These are phyloP conservation scores for Beauveria scarabaeidicola DNA, from an alignment of 2,329 filamentous ascomycete species.

Conservation along the genomic window DNA sequence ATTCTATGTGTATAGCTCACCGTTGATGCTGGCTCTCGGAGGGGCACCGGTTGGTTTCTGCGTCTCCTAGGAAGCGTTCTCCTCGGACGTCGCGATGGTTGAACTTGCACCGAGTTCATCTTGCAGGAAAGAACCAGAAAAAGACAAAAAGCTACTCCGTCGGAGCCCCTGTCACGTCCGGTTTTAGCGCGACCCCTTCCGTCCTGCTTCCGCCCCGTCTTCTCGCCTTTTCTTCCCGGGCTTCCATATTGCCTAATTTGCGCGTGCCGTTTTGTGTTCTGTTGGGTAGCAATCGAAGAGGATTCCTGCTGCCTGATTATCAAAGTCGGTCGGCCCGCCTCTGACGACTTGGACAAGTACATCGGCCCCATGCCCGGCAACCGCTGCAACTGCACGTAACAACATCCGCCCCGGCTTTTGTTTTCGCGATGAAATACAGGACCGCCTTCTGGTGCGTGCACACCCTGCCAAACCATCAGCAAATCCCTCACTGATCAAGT, in stretches of 20 bases:
- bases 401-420: not conserved
- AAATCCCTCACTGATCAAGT: too few relatives aligned
- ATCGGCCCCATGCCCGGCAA: not conserved
- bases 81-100: not conserved
- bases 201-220: not conserved
- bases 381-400: not conserved
- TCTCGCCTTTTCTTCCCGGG: not conserved
- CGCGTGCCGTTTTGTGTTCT: not conserved
- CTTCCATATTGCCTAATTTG: not conserved
- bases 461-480: not conserved
- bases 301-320: not conserved
- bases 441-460: not conserved
- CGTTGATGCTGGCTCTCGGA: too few relatives aligned
- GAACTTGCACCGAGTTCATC: not conserved
- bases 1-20: too few relatives aligned
- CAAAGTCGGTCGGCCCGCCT: not conserved
- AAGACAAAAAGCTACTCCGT: too few relatives aligned
- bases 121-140: not conserved
- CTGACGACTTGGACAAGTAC: not conserved
- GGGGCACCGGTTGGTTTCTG: not conserved
- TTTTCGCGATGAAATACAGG: not conserved
- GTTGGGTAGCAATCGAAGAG: not conserved
- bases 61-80: not conserved
- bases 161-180: not conserved
- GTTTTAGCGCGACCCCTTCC: not conserved